Evolutionary conservation across 495 filamentous ascomycete genomes (phyloP), one percentile per base, ranked within the genome.

Genomic region (Letharia lupina): DNA sequence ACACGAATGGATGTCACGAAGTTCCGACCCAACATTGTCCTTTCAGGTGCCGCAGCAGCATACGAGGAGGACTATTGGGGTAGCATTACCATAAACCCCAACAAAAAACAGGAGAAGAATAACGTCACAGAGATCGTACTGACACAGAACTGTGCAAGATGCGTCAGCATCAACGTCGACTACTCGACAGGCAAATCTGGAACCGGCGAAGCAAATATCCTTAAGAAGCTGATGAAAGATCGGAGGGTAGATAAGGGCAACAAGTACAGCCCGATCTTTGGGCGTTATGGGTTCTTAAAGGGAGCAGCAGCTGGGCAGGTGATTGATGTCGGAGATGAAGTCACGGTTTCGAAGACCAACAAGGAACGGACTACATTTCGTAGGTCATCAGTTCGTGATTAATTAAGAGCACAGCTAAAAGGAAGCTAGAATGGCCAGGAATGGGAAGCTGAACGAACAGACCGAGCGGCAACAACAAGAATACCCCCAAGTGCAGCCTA

Each of bases 11-110:
- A 89, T 68, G 82, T 90, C 70, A 87, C 85, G 15, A 94, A 92
- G 72, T 92, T 96, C 75, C 84, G 93, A 39, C 88, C 91, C 0
- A 96, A 96, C 70, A 84, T 96, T 50, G 86, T 96, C 11, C 74
- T 96, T 11, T 80, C 82, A 13, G 87, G 85, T 1, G 80, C 81
- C 3, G 71, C 76, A 35, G 70, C 70, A 12, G 80, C 86, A 0
- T 98, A 83, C 75, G 92, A 91, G 28, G 93, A 98, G 71, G 93
- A 96, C 68, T 94, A 83, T 72, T 98, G 93, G 93, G 85, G 79
- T 13, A 65, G 59, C 16, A 58, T 66, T 31, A 60, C 60, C n/a
- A 66, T 68, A 23, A 62, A 50, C 20, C 41, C 31, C 20, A 67
- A 56, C 16, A 50, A 54, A n/a, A 28, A 31, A 16, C 28, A 28